Evolutionary conservation across 768 basidiomycete species (phyloP).

Genomic region (Lactifluus pinguis): DNA sequence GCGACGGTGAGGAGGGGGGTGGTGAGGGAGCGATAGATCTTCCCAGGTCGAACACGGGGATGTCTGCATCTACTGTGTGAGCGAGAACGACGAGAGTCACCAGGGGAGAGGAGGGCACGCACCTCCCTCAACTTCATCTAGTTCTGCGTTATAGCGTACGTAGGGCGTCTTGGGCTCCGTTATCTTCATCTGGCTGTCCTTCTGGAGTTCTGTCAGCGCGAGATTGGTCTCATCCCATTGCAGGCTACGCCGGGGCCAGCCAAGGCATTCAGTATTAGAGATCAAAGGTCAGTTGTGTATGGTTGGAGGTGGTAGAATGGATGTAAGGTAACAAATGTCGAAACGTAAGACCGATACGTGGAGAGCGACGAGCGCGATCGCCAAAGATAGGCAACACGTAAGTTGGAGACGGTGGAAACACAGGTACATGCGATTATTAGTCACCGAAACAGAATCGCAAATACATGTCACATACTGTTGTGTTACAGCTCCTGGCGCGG

Average conservation of each 20-base stretch:
- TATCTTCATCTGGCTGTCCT: conserved; percentile 97
- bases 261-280: background rate
- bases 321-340: background rate
- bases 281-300: background rate
- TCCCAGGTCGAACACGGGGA: conserved; percentile 66
- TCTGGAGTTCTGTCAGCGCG: conserved; percentile 84
- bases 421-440: conserved; percentile 7
- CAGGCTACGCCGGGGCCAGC: conserved; percentile 40
- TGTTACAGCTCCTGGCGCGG: conserved; percentile 30
- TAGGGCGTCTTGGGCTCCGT: conserved; percentile 97
- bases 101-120: conserved; percentile 23
- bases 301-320: background rate
- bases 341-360: background rate
- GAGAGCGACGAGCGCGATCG: background rate
- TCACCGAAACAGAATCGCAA: background rate
- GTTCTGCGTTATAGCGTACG: conserved; percentile 82
- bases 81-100: background rate
- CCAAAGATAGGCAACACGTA: conserved; percentile 7
- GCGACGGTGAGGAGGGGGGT: conserved; percentile 7
- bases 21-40: conserved; percentile 24
- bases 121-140: conserved; percentile 84
- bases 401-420: background rate
- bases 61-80: conserved; percentile 42
- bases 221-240: conserved; percentile 97
- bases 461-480: conserved; percentile 38